Percentiles rank a stretch among this genome's conserved stretches.
These are phyloP conservation scores for Zalaria obscura DNA, from an alignment of 2,329 filamentous ascomycete genomes.

Conservation along the genomic window DNA sequence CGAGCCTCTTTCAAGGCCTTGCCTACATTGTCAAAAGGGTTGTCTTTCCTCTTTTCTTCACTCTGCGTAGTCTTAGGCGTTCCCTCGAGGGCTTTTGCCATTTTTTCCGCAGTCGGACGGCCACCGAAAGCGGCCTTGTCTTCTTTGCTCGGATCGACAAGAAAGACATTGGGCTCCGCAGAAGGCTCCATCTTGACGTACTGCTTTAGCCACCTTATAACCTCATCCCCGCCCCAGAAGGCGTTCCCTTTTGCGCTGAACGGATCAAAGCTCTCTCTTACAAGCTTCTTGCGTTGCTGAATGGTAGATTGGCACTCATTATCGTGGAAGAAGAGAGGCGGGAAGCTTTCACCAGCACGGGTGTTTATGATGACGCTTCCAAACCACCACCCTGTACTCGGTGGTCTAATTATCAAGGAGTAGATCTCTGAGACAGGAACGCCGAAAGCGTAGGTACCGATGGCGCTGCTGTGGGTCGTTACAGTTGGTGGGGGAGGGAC, in stretches of 20 bases:
- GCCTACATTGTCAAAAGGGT: constrained; percentile 79
- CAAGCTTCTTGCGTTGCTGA: constrained; percentile 75
- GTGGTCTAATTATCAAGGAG: constrained; percentile 76
- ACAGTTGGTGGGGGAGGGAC: constrained; percentile 84
- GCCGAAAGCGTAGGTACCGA: constrained; percentile 79
- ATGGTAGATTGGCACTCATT: constrained; percentile 94
- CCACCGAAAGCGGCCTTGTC: constrained; percentile 68
- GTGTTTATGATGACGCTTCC: constrained; percentile 91
- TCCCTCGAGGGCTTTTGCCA: constrained; percentile 26
- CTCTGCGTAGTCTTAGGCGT: constrained; percentile 20
- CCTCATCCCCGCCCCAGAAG: constrained; percentile 97
- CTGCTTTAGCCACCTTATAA: constrained; percentile 74
- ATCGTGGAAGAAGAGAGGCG: constrained; percentile 94
- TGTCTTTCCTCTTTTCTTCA: constrained; percentile 35
- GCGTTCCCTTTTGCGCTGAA: constrained; percentile 74
- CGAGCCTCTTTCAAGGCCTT: constrained; percentile 90
- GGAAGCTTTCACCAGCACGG: constrained; percentile 79
- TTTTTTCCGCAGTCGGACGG: constrained; percentile 37
- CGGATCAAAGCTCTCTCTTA: constrained; percentile 65
- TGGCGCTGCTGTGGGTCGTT: constrained; percentile 54
- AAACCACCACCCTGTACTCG: constrained; percentile 96
- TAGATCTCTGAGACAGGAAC: constrained; percentile 84
- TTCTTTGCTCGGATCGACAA: constrained; percentile 75
- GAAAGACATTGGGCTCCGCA: constrained; percentile 75
- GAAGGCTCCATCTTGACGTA: constrained; percentile 77